Conservation (phyloP, 2,329 filamentous ascomycete species). For the Penicillium sp. region DNA sequence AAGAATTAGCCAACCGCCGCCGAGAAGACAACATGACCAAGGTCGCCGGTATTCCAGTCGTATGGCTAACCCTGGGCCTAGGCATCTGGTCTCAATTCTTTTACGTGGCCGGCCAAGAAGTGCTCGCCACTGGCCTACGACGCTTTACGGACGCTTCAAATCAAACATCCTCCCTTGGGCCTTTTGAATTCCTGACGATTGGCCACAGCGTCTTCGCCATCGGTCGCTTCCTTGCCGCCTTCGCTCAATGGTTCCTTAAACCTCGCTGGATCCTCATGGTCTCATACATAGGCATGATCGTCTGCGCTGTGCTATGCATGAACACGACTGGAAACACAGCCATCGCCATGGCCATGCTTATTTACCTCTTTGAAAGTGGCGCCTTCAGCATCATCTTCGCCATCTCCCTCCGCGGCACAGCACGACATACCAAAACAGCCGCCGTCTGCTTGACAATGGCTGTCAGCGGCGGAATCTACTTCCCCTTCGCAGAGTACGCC, state of each 20-base stretch:
- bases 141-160: slow-evolving; percentile 48
- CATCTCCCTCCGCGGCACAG: slow-evolving; percentile 62
- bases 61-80: slow-evolving; percentile 61
- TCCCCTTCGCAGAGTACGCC: slow-evolving; percentile 60
- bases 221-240: slow-evolving; percentile 61
- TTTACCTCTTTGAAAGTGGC: slow-evolving; percentile 65
- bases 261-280: slow-evolving; percentile 62
- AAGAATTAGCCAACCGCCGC: slow-evolving; percentile 57
- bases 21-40: slow-evolving; percentile 54
- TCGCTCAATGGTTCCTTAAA: slow-evolving; percentile 58
- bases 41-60: slow-evolving; percentile 52
- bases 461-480: slow-evolving; percentile 58
- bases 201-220: slow-evolving; percentile 63
- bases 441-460: slow-evolving; percentile 58
- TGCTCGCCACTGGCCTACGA: slow-evolving; percentile 54
- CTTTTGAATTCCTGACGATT: slow-evolving; percentile 56
- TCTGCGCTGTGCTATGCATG: slow-evolving; percentile 58
- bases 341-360: slow-evolving; percentile 54
- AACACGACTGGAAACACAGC: slow-evolving; percentile 49
- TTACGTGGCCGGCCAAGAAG: slow-evolving; percentile 66
- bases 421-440: slow-evolving; percentile 61
- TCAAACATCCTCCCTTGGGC: slow-evolving; percentile 34
- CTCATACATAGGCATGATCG: slow-evolving; percentile 58
- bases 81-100: slow-evolving; percentile 62
- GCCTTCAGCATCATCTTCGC: slow-evolving; percentile 64